Base-by-base conservation (phyloP, 148 eudicot genomes). In the Oxyria digyna region DNA sequence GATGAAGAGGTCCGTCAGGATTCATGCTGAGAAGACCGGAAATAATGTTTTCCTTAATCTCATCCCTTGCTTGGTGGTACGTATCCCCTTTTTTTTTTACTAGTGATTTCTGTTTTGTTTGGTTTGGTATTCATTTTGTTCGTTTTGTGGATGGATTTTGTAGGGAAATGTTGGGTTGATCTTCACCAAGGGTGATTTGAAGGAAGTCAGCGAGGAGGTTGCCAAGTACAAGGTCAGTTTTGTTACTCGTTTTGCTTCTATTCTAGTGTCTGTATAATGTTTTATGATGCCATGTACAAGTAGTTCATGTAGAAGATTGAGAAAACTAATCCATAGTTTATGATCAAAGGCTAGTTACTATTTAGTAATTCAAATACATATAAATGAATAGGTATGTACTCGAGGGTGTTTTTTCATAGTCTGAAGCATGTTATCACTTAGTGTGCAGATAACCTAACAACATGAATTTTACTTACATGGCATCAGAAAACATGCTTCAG, bases 121-220 rank as follows among this genome's bases (percentile, higher is more conserved):
- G 38, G 57, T 3, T 40, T 71, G 38, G 8, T 26, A 37, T n/a
- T 71, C 33, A 71, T 43, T 62, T 27, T 64, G 3, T 38, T 38
- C 7, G 41, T 43, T 27, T 59, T 67, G 64, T 37, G 35, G 52
- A 8, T 72, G 29, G 10, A 52, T 8, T 9, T 52, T 52, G 3
- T n/a, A 85, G 88, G 86, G 86, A 17, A 85, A 85, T 46, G 88
- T 85, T 38, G 88, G 88, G 5, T 42, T 85, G 78, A 77, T 85
- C 69, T 85, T 85, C 63, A 85, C 86, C 8, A 82, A 75, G 67
- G 88, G 86, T 69, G 86, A 82, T 32, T 45, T 85, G 75, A 85
- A 85, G 81, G 88, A 85, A 82, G 80, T 82, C 1, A 74, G 84
- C 27, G 88, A 85, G 26, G 86, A 76, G 66, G 76, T 85, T 23